phyloP scores from a whole-genome alignment of 2,329 filamentous ascomycete species.

The Plectosphaerella cucumerina region DNA sequence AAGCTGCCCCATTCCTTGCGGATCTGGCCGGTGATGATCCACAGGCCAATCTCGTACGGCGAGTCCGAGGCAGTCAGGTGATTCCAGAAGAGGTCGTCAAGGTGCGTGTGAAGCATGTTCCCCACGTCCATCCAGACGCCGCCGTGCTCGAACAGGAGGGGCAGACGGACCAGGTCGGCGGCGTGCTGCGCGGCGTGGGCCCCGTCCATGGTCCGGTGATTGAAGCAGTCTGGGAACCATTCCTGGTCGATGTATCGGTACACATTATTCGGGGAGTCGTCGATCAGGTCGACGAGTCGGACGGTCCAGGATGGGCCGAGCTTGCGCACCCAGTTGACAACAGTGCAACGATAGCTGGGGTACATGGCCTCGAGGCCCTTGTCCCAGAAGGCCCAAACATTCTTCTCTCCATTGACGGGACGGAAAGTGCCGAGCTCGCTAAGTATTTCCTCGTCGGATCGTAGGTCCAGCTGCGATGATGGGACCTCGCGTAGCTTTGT shows the following conservation, averaged over 20 bases:
- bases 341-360: constrained; percentile 29
- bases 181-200: constrained; percentile 34
- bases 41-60: constrained; percentile 24
- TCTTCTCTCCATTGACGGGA: constrained; percentile 33
- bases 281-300: constrained; percentile 30
- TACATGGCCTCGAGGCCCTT: constrained; percentile 30
- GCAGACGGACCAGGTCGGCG: constrained; percentile 36
- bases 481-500: constrained; percentile 14
- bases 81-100: constrained; percentile 29
- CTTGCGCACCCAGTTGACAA: constrained; percentile 37
- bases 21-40: constrained; percentile 28
- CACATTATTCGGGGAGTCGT: constrained; percentile 27
- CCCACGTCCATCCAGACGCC: constrained; percentile 35
- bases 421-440: constrained; percentile 19
- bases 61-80: constrained; percentile 15
- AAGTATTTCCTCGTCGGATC: constrained; percentile 25
- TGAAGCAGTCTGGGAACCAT: constrained; percentile 29
- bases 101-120: constrained; percentile 23
- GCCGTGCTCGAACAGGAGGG: constrained; percentile 25
- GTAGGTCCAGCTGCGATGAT: constrained; percentile 19
- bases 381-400: constrained; percentile 43
- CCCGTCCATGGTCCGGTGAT: constrained; percentile 33
- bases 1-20: constrained; percentile 26
- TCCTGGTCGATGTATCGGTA: constrained; percentile 25
- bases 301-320: constrained; percentile 35